Evolutionary conservation across 257 asterid species (phyloP).

Genomic region (Petunia axillaris): DNA sequence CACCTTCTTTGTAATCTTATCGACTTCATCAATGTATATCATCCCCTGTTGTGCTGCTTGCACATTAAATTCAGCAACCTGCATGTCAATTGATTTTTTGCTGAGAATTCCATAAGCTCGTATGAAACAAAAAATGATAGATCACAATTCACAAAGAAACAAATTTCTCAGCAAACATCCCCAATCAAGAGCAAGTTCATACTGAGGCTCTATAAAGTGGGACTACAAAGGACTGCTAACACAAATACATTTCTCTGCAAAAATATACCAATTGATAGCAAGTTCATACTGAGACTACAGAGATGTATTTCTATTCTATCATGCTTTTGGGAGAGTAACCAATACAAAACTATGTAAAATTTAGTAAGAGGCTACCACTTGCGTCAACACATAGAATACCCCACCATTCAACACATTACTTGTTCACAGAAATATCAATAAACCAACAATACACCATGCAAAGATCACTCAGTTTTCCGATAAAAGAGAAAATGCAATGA

Average conservation of each 20-base stretch:
- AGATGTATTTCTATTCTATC: background rate
- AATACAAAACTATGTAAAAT: background rate
- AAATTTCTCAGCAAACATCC: background rate
- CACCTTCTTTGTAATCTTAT: slow-evolving; percentile 95
- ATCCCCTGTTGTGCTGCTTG: slow-evolving; percentile 99
- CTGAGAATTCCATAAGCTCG: slow-evolving; percentile 25
- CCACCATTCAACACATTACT: background rate
- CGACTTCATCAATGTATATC: slow-evolving; percentile 96
- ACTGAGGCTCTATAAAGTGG: background rate
- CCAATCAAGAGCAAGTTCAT: slow-evolving; percentile 4
- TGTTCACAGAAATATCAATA: background rate
- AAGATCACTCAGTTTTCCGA: background rate
- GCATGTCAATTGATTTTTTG: slow-evolving; percentile 43
- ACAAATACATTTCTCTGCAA: background rate
- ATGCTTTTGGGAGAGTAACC: background rate
- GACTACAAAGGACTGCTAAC: background rate
- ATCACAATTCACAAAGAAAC: background rate
- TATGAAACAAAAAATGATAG: slow-evolving; percentile 13
- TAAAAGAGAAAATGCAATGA: background rate
- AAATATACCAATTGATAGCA: background rate
- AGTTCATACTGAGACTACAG: background rate
- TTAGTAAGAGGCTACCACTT: background rate
- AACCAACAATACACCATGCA: background rate
- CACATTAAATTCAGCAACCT: slow-evolving; percentile 92
- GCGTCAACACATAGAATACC: background rate